phyloP scores from a whole-genome alignment of 2,329 filamentous ascomycete species.

The Stagonosporopsis tanaceti region DNA sequence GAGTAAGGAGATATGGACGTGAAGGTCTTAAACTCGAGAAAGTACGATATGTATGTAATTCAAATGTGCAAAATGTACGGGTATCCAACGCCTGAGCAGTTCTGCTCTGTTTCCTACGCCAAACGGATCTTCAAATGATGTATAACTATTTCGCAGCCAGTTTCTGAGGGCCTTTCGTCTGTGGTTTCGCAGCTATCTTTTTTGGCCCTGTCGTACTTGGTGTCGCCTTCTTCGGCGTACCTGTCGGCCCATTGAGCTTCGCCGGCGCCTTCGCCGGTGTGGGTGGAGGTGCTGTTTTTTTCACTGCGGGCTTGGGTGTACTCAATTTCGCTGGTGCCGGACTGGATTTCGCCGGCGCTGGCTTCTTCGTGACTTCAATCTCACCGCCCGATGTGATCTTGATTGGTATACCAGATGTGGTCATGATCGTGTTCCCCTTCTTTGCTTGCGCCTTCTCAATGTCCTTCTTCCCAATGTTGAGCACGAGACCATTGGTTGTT shows the following conservation, averaged over 20 bases:
- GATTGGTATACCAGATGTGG: constrained; percentile 43
- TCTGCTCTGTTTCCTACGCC: constrained; percentile 9
- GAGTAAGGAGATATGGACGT: background rate
- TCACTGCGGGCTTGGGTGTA: constrained; percentile 6
- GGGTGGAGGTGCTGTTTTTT: constrained; percentile 10
- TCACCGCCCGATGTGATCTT: constrained; percentile 41
- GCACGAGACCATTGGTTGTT: constrained; percentile 39
- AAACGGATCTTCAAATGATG: background rate
- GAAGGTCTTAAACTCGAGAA: background rate
- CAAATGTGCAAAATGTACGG: constrained; percentile 1
- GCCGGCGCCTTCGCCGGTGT: constrained; percentile 9
- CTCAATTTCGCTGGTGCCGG: constrained; percentile 3
- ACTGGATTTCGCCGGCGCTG: constrained; percentile 6
- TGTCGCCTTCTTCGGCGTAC: constrained; percentile 10
- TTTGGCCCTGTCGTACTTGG: background rate
- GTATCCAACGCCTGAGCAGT: constrained; percentile 19
- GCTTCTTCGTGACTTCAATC: constrained; percentile 31
- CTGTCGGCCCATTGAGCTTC: constrained; percentile 1
- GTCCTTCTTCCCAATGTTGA: constrained; percentile 44
- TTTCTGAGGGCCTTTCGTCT: constrained; percentile 8
- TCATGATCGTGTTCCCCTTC: constrained; percentile 38
- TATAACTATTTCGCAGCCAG: constrained; percentile 10
- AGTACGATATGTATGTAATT: background rate
- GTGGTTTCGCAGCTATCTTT: constrained; percentile 1
- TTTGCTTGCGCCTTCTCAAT: constrained; percentile 44